Evolutionary conservation across 371 early-diverging fungal genomes (phyloP).

Genomic region (Dinochytrium kinnereticum): DNA sequence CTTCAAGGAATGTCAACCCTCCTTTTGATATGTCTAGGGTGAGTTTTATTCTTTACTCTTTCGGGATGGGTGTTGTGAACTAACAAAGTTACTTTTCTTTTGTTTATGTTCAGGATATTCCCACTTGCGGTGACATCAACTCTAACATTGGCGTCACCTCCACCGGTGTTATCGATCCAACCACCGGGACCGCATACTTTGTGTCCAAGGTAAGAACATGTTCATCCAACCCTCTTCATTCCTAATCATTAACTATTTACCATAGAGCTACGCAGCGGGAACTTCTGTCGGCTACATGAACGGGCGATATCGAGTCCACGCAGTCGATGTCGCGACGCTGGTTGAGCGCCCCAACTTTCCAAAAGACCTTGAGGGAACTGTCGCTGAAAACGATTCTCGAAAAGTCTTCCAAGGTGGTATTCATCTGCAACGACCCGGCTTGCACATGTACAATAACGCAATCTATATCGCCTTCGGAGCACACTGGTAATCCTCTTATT

Average conservation of each 20-base stretch:
- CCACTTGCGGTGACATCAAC: constrained; percentile 18
- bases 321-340: constrained; percentile 19
- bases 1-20: background rate
- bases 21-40: background rate
- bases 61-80: background rate
- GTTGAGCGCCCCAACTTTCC: constrained; percentile 22
- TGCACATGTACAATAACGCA: background rate
- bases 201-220: no score
- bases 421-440: constrained; percentile 21
- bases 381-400: constrained; percentile 22
- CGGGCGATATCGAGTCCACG: constrained; percentile 15
- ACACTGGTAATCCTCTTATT: constrained; percentile 8
- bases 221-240: no score
- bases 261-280: background rate
- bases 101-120: background rate
- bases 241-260: no score
- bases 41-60: background rate
- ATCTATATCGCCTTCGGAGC: constrained; percentile 12
- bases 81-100: background rate
- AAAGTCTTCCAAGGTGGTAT: constrained; percentile 9
- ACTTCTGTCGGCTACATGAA: background rate
- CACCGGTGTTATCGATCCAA: constrained; percentile 23
- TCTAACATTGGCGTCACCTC: constrained; percentile 26
- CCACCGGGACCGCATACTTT: constrained; percentile 28
- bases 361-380: background rate